These are phyloP conservation scores for Acanthamoeba healyi DNA, from an alignment of 208 protist species.

Conservation along the genomic window DNA sequence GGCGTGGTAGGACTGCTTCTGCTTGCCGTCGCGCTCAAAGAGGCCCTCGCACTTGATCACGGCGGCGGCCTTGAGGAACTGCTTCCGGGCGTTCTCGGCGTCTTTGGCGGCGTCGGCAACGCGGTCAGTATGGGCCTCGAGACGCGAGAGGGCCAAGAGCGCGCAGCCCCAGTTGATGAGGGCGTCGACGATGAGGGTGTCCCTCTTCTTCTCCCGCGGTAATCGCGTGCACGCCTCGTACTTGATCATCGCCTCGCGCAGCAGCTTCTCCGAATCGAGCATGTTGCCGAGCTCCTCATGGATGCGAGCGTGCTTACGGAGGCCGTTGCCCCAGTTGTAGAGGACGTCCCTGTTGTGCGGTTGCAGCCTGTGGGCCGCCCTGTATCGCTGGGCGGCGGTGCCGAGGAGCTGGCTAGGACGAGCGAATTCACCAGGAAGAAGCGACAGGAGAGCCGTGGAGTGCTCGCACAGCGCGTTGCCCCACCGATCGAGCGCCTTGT, in stretches of 20 bases:
- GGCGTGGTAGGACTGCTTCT: conserved; percentile 7
- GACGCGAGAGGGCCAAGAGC: conserved; percentile 8
- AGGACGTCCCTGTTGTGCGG: conserved; percentile 49
- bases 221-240: conserved; percentile 58
- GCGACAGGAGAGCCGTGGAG: conserved; percentile 19
- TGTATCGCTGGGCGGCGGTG: conserved; percentile 23
- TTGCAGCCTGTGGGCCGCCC: conserved; percentile 51
- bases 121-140: not conserved
- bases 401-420: conserved; percentile 20
- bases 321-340: conserved; percentile 74
- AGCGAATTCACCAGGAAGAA: not conserved
- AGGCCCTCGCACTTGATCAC: conserved; percentile 68
- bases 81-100: conserved; percentile 5
- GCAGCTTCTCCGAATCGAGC: not conserved
- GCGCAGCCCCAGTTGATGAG: conserved; percentile 76
- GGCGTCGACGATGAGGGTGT: conserved; percentile 65
- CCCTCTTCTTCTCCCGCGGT: conserved; percentile 37
- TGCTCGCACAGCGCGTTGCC: conserved; percentile 73
- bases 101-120: not conserved
- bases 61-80: conserved; percentile 62
- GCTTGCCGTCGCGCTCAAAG: conserved; percentile 21
- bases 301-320: conserved; percentile 52
- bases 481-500: conserved; percentile 70
- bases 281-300: not conserved
- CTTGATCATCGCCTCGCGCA: conserved; percentile 58